These are phyloP conservation scores for Piper longum DNA, from an alignment of 164 flowering plant species.

Conservation along the genomic window DNA sequence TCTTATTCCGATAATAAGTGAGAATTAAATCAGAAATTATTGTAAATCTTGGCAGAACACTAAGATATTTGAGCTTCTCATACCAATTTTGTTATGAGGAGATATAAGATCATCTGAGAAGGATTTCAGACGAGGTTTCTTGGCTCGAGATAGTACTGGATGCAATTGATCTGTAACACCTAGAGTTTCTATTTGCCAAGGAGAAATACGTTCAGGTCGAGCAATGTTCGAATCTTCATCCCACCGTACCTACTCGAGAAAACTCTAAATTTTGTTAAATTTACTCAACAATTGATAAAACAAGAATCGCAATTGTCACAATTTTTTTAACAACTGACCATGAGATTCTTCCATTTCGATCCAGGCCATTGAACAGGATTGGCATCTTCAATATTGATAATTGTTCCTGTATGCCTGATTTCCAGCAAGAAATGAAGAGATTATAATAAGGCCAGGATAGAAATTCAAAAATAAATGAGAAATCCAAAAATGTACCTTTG, in stretches of 20 bases:
- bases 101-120: background rate
- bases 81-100: too few relatives aligned
- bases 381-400: constrained; percentile 30
- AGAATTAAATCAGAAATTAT: too few relatives aligned
- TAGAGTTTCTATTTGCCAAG: constrained; percentile 36
- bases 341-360: constrained; percentile 50
- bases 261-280: too few relatives aligned
- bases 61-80: too few relatives aligned
- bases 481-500: constrained; percentile 19
- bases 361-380: constrained; percentile 38
- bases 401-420: constrained; percentile 31
- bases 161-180: constrained; percentile 5
- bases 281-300: too few relatives aligned
- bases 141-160: constrained; percentile 10
- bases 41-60: too few relatives aligned
- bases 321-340: constrained; percentile 13
- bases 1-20: too few relatives aligned
- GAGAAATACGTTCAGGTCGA: constrained; percentile 35
- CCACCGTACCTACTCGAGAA: constrained; percentile 39
- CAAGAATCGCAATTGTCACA: too few relatives aligned
- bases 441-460: background rate
- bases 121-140: constrained; percentile 14
- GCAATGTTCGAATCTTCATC: constrained; percentile 18
- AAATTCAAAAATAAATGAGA: background rate
- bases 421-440: background rate